These are phyloP conservation scores for Cladophialophora chaetospira DNA, from an alignment of 2,329 filamentous ascomycete genomes.

Conservation along the genomic window DNA sequence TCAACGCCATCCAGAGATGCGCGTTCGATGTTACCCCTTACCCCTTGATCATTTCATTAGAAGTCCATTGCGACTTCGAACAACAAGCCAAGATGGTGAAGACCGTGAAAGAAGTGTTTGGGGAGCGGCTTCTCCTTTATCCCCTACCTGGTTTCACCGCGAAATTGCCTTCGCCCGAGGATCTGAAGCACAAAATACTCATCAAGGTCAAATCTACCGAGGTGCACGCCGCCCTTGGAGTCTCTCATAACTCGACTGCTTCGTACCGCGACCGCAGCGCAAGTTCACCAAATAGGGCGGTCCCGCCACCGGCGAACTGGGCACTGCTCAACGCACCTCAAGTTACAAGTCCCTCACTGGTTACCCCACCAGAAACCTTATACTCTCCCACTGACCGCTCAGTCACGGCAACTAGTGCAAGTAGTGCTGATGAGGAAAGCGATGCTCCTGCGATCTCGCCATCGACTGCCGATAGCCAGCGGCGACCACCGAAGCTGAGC, in stretches of 20 bases:
- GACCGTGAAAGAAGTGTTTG: slow-evolving; percentile 84
- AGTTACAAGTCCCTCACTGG: slow-evolving; percentile 46
- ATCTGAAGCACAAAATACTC: slow-evolving; percentile 79
- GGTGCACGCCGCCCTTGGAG: slow-evolving; percentile 52
- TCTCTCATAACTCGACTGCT: slow-evolving; percentile 44
- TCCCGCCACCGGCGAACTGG: slow-evolving; percentile 40
- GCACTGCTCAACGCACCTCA: slow-evolving; percentile 53
- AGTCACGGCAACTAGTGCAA: slow-evolving; percentile 56
- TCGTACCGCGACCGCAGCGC: slow-evolving; percentile 65
- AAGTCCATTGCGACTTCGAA: slow-evolving; percentile 83
- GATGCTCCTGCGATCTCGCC: slow-evolving; percentile 57
- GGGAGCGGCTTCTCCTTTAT: slow-evolving; percentile 73
- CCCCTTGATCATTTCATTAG: slow-evolving; percentile 90
- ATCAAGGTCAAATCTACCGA: slow-evolving; percentile 91
- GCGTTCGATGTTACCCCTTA: slow-evolving; percentile 86
- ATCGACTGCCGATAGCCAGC: slow-evolving; percentile 61
- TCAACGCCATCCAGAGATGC: slow-evolving; percentile 91
- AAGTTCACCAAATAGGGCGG: slow-evolving; percentile 65
- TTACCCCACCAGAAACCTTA: slow-evolving; percentile 51
- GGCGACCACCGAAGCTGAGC: slow-evolving; percentile 66
- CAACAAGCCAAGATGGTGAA: slow-evolving; percentile 88
- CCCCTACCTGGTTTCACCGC: slow-evolving; percentile 69
- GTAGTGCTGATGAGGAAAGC: slow-evolving; percentile 73
- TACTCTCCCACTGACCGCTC: slow-evolving; percentile 55
- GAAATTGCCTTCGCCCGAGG: slow-evolving; percentile 78